Base-by-base conservation (phyloP, 1,284 basidiomycete species). In the Meira miltonrushii region DNA sequence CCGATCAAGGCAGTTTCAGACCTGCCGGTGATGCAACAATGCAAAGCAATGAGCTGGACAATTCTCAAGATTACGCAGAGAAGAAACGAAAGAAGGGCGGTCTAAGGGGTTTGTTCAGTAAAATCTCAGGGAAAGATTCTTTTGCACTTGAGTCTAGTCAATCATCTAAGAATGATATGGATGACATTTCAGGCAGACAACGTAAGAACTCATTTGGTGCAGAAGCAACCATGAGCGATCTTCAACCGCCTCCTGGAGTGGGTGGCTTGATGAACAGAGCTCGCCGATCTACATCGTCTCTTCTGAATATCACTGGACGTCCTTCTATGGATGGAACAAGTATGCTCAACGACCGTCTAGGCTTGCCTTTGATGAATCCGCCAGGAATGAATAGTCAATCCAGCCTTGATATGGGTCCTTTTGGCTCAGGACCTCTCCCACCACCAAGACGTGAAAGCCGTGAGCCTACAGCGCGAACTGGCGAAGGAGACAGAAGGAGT, bases 351-450 rank as follows among this genome's bases (percentile, higher is more conserved):
- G 28, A 33, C 28, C 28, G 28, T 33, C 25, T 48, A 25, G 55
- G 61, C 4, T 25, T n/a, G 21, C 58, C 38, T 41, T 33, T 48
- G 17, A 70, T 70, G 51, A 62, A 68, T 52, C 57, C 65, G 19
- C 71, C 71, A 2, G 62, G 66, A 2, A 66, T 68, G 66, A 55
- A 60, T 13, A 74, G 68, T 48, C 68, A 69, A 62, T 61, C 60
- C 46, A 68, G 68, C 46, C 57, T 74, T 44, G 71, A 74, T 15
- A 62, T 69, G 21, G 71, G 71, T 10, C 71, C 71, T 1, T 74
- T 74, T 66, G 66, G 70, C 50, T 57, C 63, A 28, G 53, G 51
- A 40, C 60, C 52, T 33, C 39, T 47, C 23, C 60, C 52, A 28
- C 60, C 52, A 25, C 53, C 60, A 21, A 23, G 57, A n/a, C 47